These are phyloP conservation scores for Volutella citrinella DNA, from an alignment of 2,329 filamentous ascomycete genomes.

Conservation along the genomic window DNA sequence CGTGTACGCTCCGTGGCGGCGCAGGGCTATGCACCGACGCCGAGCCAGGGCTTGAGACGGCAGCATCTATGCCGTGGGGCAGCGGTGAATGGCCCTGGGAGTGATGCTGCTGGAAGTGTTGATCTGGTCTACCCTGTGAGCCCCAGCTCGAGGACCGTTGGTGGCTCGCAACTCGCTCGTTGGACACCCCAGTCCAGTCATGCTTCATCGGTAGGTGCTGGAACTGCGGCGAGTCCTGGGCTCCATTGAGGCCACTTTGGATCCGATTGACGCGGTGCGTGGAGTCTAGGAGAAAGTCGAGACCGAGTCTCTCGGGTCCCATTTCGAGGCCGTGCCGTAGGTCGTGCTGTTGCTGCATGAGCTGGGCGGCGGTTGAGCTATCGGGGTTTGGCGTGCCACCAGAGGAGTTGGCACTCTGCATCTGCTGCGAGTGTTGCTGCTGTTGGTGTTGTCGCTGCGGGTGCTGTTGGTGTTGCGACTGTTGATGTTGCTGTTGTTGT, in stretches of 20 bases:
- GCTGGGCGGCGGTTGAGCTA: constrained; percentile 19
- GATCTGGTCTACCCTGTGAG: constrained; percentile 17
- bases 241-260: constrained; percentile 46
- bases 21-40: constrained; percentile 10
- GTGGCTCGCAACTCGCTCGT: constrained; percentile 21
- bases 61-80: constrained; percentile 6
- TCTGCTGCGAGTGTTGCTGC: constrained; percentile 3
- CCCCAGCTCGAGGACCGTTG: constrained; percentile 21
- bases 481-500: constrained; percentile 1
- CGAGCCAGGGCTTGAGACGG: constrained; percentile 14
- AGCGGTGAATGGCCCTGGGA: no score
- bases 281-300: constrained; percentile 69
- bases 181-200: constrained; percentile 39
- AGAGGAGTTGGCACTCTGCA: not conserved
- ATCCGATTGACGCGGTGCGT: constrained; percentile 53
- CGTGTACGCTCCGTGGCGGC: constrained; percentile 16
- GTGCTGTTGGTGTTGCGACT: constrained; percentile 7
- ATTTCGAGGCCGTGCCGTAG: constrained; percentile 57
- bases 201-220: constrained; percentile 50
- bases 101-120: not conserved
- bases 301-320: constrained; percentile 63
- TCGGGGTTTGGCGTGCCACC: constrained; percentile 3
- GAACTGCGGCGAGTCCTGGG: constrained; percentile 43
- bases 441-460: constrained; percentile 2
- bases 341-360: constrained; percentile 48